phyloP scores from a whole-genome alignment of 768 basidiomycete species.

The Pholiota microspora region DNA sequence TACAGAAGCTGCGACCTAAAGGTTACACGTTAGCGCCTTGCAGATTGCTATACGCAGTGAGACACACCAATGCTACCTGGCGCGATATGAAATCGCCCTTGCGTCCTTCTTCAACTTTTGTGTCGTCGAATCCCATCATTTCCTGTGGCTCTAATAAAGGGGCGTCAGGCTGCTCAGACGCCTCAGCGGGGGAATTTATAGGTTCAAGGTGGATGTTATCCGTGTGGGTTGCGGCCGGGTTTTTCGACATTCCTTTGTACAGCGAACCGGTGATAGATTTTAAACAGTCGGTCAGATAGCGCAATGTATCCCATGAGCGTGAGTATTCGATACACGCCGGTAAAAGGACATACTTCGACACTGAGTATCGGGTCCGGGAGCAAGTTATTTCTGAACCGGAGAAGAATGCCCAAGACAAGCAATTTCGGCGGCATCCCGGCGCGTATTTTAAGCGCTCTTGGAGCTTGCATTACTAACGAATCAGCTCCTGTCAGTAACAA shows the following conservation, averaged over 20 bases:
- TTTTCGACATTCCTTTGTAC: not conserved
- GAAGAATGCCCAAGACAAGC: not conserved
- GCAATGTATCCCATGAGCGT: slow-evolving; percentile 20
- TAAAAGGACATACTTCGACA: no score
- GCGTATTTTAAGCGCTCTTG: not conserved
- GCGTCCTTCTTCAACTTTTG: slow-evolving; percentile 32
- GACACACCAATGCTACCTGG: slow-evolving; percentile 35
- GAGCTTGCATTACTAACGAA: not conserved
- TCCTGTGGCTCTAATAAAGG: not conserved
- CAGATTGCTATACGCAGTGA: not conserved
- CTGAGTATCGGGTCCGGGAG: no score
- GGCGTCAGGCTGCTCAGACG: not conserved
- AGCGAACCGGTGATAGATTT: slow-evolving; percentile 5
- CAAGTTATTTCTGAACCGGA: not conserved
- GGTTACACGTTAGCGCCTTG: not conserved
- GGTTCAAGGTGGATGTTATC: not conserved
- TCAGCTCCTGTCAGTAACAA: not conserved
- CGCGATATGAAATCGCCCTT: slow-evolving; percentile 34
- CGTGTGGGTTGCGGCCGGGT: not conserved
- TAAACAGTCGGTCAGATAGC: slow-evolving; percentile 10
- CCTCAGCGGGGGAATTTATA: not conserved
- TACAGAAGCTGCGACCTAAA: slow-evolving; percentile 15
- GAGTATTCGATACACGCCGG: slow-evolving; percentile 7
- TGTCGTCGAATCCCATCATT: slow-evolving; percentile 12
- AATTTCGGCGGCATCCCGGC: not conserved